These are phyloP conservation scores for Rhytidhysteron rufulum DNA, from an alignment of 2,329 filamentous ascomycete species.

Conservation along the genomic window DNA sequence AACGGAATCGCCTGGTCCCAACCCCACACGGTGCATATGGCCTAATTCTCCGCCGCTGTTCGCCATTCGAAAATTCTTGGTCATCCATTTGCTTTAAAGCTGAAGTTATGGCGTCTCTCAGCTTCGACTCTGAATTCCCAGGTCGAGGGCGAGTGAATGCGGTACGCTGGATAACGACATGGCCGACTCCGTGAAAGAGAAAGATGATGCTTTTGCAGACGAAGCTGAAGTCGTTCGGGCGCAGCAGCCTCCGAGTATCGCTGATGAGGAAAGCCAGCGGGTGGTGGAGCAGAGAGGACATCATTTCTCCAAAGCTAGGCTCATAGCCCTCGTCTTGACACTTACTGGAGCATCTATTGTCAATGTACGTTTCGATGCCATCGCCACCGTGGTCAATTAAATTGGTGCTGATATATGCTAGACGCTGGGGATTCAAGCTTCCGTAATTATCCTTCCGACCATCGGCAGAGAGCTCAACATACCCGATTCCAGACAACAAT, in stretches of 20 bases:
- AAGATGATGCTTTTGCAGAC: neutral
- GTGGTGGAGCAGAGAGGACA: neutral
- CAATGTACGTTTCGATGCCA: constrained; percentile 8
- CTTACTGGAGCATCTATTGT: constrained; percentile 27
- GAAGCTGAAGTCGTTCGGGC: neutral
- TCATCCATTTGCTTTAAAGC: too few species aligned
- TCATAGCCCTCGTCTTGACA: constrained; percentile 22
- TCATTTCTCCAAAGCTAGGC: constrained; percentile 19
- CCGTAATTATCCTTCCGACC: constrained; percentile 30
- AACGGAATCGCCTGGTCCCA: too few species aligned
- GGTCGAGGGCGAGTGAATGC: too few species aligned
- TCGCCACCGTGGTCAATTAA: neutral
- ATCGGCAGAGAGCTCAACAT: constrained; percentile 27
- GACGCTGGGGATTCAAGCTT: constrained; percentile 29
- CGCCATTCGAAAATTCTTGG: too few species aligned
- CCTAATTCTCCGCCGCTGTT: too few species aligned
- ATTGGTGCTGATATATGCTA: constrained; percentile 4
- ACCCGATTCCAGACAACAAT: constrained; percentile 27
- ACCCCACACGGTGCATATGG: too few species aligned
- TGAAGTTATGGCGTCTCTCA: too few species aligned
- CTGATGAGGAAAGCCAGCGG: neutral
- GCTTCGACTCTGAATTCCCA: too few species aligned
- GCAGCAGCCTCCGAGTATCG: neutral
- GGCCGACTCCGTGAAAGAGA: neutral
- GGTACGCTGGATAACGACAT: too few species aligned